phyloP scores from a whole-genome alignment of 2,329 filamentous ascomycete genomes.

The Aaosphaeria arxii region DNA sequence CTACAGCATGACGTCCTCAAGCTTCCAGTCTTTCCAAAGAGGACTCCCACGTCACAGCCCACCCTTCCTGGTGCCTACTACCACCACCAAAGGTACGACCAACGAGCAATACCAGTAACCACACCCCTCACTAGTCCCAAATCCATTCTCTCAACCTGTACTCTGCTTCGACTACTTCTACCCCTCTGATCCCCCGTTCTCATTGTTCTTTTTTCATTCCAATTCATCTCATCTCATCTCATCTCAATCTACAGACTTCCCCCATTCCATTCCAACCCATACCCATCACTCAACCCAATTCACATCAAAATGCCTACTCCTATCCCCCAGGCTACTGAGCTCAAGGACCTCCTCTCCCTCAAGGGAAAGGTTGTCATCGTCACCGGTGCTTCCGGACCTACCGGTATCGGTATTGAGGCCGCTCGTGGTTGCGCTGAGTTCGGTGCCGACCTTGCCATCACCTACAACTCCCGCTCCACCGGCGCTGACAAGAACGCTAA shows the following conservation, averaged over 20 bases:
- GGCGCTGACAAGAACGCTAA: conserved; percentile 66
- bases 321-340: conserved; percentile 56
- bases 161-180: conserved; percentile 24
- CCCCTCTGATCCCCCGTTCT: conserved; percentile 22
- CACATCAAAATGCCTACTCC: conserved; percentile 53
- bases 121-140: conserved; percentile 26
- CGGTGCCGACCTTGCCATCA: conserved; percentile 64
- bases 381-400: conserved; percentile 58
- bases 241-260: conserved; percentile 8
- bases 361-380: conserved; percentile 55
- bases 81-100: too few relatives aligned
- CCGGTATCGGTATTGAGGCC: conserved; percentile 66
- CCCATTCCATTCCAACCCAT: background rate
- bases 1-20: too few relatives aligned
- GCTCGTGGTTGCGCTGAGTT: conserved; percentile 64
- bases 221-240: conserved; percentile 7
- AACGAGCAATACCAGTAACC: background rate
- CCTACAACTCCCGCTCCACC: conserved; percentile 60
- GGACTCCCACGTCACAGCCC: too few relatives aligned
- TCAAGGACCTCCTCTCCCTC: conserved; percentile 55
- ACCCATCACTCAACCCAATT: conserved; percentile 2
- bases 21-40: too few relatives aligned
- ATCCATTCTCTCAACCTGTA: conserved; percentile 17
- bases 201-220: conserved; percentile 5
- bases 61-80: too few relatives aligned